Evolutionary conservation across 495 filamentous ascomycete species (phyloP).

Genomic region (Rhypophila decipiens): DNA sequence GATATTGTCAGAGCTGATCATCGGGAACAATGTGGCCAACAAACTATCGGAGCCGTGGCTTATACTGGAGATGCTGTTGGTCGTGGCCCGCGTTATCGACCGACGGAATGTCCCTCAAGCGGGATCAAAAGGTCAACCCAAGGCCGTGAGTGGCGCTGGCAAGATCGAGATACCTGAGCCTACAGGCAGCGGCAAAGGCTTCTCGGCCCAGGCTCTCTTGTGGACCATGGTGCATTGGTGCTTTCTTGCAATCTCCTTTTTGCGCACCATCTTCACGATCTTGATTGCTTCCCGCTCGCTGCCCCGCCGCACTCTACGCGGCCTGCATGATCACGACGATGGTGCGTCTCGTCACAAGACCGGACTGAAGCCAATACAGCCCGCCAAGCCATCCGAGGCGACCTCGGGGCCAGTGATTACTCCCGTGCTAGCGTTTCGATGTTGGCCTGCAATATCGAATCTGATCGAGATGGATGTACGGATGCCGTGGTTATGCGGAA

Average conservation of each 20-base stretch:
- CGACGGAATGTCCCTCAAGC: too few relatives aligned
- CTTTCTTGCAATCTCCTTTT: conserved; percentile 57
- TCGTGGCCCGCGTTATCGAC: conserved; percentile 23
- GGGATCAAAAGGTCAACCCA: too few relatives aligned
- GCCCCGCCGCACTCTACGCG: conserved; percentile 33
- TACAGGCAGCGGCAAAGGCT: conserved; percentile 6
- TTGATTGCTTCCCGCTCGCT: conserved; percentile 46
- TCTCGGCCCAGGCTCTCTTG: conserved; percentile 44
- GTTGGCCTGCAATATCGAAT: conserved; percentile 63
- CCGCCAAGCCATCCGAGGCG: conserved; percentile 5
- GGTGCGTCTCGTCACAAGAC: conserved; percentile 11
- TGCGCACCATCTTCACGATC: conserved; percentile 54
- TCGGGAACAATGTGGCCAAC: conserved; percentile 70
- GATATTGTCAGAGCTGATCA: conserved; percentile 76
- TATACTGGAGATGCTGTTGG: conserved; percentile 74
- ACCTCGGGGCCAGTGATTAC: conserved; percentile 41
- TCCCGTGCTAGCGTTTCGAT: conserved; percentile 67
- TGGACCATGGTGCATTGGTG: conserved; percentile 65
- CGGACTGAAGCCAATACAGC: conserved; percentile 1
- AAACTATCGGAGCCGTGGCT: conserved; percentile 79
- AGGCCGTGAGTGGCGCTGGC: conserved; percentile 2
- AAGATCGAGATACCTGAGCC: too few relatives aligned
- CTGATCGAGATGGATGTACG: conserved; percentile 63
- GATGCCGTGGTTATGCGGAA: conserved; percentile 81
- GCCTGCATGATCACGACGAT: not conserved